These are phyloP conservation scores for Sporothrix mexicana DNA, from an alignment of 2,329 filamentous ascomycete species.

Conservation along the genomic window DNA sequence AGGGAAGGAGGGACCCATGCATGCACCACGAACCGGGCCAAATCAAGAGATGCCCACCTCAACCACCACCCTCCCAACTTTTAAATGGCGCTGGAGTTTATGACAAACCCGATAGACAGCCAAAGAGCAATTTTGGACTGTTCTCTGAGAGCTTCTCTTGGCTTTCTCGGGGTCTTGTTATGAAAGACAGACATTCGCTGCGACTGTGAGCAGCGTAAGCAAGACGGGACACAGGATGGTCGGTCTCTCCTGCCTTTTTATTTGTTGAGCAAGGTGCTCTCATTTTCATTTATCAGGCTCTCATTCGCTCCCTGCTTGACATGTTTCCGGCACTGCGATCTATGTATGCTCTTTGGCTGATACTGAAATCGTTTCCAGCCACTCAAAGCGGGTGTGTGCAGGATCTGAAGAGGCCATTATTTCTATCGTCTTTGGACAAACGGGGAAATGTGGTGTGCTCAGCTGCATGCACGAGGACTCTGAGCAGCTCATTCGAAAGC, in stretches of 20 bases:
- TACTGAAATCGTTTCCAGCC: not conserved
- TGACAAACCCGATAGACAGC: not conserved
- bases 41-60: constrained; percentile 23
- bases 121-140: not conserved
- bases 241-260: constrained; percentile 10
- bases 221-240: not conserved
- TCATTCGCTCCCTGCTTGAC: not conserved
- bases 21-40: constrained; percentile 25
- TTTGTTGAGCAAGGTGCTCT: constrained; percentile 3
- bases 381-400: constrained; percentile 1
- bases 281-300: not conserved
- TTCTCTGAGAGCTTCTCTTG: not conserved
- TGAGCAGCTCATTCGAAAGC: too few species aligned
- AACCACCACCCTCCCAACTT: constrained; percentile 28
- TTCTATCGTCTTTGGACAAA: not conserved
- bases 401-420: constrained; percentile 5
- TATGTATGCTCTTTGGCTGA: constrained; percentile 11
- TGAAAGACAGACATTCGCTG: not conserved
- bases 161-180: not conserved
- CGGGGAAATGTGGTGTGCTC: not conserved
- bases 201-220: not conserved
- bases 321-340: not conserved
- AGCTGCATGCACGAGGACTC: too few species aligned
- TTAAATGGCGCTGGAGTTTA: not conserved
- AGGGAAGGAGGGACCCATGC: constrained; percentile 3